Base-by-base conservation (phyloP, 371 early-diverging fungal species). In the Apophysomyces elegans region DNA sequence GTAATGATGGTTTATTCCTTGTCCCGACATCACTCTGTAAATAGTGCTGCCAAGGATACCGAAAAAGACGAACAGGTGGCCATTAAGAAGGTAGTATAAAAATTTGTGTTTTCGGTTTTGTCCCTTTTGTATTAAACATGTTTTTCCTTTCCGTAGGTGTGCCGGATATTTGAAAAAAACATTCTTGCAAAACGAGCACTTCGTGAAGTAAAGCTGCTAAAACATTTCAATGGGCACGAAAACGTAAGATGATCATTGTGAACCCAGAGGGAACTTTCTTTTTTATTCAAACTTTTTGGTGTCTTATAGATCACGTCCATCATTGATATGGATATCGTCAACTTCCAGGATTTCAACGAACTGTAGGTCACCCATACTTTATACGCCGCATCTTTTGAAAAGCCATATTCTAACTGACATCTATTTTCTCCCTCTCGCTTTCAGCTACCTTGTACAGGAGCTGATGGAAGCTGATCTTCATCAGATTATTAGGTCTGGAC, bases 391-490 rank as follows among this genome's bases (percentile, higher is more conserved):
- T 26, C 32, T 26, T 26, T 26, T 26, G 32, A 26, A 26, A 26
- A 26, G n/a, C 36, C 6, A 8, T 57, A 18, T 21, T 7, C 21
- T 6, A 5, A 46, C 7, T 39, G 13, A 26, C 35, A 1, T 46
- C 0, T 44, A 32, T 14, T 8, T 46, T 37, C 56, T 41, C 47
- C 41, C 3, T 18, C 12, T 16, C 39, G 56, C 16, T 14, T 46
- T n/a, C 68, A 90, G 90, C 61, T 90, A 94, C 69, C 79, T 95
- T 66, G 89, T 93, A 18, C 92, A 96, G 78, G 96, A 95, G 75
- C 80, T 99, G 58, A 99, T 99, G 99, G 99, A 99, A 75, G 98
- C 99, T 44, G 99, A 98, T 78, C 85, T 99, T 63, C 98, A 98
- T 79, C 98, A 96, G 69, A 97, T 99, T 68, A 97, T 99, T 73